Evolutionary conservation across 192 early-diverging fungal genomes (phyloP), one percentile per base, ranked within the genome.

Genomic region (Tieghemiomyces parasiticus): DNA sequence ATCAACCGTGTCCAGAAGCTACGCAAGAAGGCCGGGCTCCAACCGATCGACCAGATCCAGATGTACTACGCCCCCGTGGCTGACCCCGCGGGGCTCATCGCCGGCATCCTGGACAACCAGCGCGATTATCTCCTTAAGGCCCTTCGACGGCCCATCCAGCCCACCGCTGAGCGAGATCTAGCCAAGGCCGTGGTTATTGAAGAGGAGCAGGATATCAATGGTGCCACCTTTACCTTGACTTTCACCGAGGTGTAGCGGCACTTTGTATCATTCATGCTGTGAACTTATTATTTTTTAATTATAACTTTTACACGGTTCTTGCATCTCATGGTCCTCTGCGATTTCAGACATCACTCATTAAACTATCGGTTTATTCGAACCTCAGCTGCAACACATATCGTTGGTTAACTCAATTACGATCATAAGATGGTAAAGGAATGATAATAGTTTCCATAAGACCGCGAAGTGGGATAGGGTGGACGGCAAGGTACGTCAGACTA

Each of bases 1-100:
- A 83, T 97, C 60, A 99, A 99, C 83, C 84, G 95, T 63, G 86
- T 95, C 16, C 95, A 99, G 77, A 80, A 90, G 59, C 67, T 93
- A 62, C 82, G 95, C 65, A 99, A 99, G 78, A 92, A 99, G 88
- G 92, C 89, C 8, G 81, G 79, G 22, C 75, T 98, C 62, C 78
- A 83, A 63, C 82, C 92, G 0, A 90, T 85, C 26, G 95, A 99
- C 71, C 81, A 89, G 45, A 82, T 99, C 55, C 61, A 70, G 38
- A 92, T 90, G 80, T 89, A 85, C 72, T 87, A 82, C 68, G 70
- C 85, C 62, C 76, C 95, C 56, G 78, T 70, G 3, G 73, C 80
- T 59, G 92, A 95, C 69, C 60, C 77, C 50, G 71, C 79, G 60
- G 73, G 78, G 60, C 73, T 75, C 34, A 63, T 99, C 59, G 78